Base-by-base conservation (phyloP, 345 rosid genomes). In the Eutrema yunnanense region DNA sequence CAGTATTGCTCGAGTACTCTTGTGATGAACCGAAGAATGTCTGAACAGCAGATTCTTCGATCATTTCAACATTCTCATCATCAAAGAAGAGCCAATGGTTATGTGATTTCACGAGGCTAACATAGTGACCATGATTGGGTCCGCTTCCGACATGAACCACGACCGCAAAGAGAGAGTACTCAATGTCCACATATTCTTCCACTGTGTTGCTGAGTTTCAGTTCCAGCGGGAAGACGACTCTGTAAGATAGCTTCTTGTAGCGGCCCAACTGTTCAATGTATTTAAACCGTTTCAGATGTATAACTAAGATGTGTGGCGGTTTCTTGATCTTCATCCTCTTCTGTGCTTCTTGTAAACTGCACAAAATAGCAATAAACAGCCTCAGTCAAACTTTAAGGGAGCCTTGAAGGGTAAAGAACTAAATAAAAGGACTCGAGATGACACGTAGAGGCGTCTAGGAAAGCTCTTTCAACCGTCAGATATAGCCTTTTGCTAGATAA, bases 311-410 rank as follows among this genome's bases (percentile, higher is more conserved):
- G 37, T 91, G 90, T 57, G 96, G 98, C 9, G 97, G 89, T 80
- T 89, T 91, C 87, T 91, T 94, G 78, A 94, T 91, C 90, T 94
- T 91, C 96, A 91, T 91, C 79, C 96, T 84, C 84, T 91, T 94
- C 72, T 89, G 95, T 1, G 95, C 96, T 88, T 94, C 98, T 83
- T 91, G 97, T 83, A 92, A 87, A 71, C 96, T 94, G 93, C 86
- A 33, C 3, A 30, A 4, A 32, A 32, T 6, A 30, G 5, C 26
- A 22, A 22, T 22, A 22, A 22, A 22, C 26, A 22, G 26, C 26
- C 2, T 22, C 26, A 22, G 26, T 22, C 26, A 22, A 22, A 22
- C 26, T 22, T 22, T 22, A 4, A 42, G 44, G 26, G 2, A 43
- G 8, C 16, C 26, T 22, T 22, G 26, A 22, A 22, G 26, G 16